phyloP scores from a whole-genome alignment of 1,284 basidiomycete genomes.

The Cutaneotrichosporon cyanovorans region DNA sequence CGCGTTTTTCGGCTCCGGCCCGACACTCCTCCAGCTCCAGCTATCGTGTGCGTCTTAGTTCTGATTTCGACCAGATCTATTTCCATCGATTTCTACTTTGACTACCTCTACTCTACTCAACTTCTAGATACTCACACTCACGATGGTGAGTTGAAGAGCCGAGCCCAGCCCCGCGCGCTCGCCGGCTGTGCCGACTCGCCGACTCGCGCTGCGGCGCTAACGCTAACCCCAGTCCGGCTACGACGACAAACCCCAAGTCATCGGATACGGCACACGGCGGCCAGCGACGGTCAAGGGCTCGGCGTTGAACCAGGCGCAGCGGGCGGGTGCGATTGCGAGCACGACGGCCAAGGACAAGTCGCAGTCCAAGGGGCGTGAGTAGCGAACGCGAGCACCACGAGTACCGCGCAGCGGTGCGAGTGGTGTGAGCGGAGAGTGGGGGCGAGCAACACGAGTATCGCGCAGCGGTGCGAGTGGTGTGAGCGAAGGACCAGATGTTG shows the following conservation, averaged over 20 bases:
- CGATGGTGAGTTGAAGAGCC: neutral
- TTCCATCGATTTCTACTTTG: neutral
- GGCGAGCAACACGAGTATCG: no score
- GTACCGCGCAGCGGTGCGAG: no score
- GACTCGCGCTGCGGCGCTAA: neutral
- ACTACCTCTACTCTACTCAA: no score
- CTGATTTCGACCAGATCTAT: neutral
- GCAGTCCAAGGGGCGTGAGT: constrained; percentile 11
- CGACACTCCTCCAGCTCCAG: neutral
- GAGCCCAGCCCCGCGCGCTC: no score
- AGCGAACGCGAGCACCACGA: no score
- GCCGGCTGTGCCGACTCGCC: neutral
- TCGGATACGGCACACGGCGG: constrained; percentile 37
- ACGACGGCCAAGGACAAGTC: constrained; percentile 18
- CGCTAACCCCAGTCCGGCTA: constrained; percentile 27
- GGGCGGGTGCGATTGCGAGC: constrained; percentile 18
- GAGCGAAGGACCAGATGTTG: no score
- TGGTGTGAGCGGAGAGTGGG: no score
- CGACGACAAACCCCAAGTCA: constrained; percentile 38
- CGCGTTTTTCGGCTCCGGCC: neutral
- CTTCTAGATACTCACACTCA: neutral
- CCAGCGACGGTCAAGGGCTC: constrained; percentile 19
- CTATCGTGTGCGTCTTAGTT: no score
- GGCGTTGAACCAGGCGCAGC: constrained; percentile 29
- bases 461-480: no score